A percentile compares a stretch with the other conserved stretches of the same genome.
phyloP scores from a whole-genome alignment of 2,329 filamentous ascomycete genomes.

The Fusarium coffeatum region DNA sequence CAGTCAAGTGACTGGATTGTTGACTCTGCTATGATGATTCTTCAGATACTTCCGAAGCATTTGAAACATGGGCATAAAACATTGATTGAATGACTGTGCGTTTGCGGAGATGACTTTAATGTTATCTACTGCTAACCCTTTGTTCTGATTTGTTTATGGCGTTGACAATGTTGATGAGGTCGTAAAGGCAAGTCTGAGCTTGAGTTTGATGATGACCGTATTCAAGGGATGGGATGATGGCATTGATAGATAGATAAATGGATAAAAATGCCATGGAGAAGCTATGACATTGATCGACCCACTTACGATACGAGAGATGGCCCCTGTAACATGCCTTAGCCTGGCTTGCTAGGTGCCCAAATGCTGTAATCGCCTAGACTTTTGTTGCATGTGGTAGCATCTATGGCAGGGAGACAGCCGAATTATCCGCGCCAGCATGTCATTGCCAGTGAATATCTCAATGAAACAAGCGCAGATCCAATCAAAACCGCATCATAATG shows the following conservation, averaged over 20 bases:
- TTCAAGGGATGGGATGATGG: constrained; percentile 15
- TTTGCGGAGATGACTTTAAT: constrained; percentile 54
- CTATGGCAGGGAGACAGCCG: constrained; percentile 16
- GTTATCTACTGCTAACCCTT: constrained; percentile 56
- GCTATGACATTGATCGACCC: neutral
- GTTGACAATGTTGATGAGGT: constrained; percentile 59
- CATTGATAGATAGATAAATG: constrained; percentile 11
- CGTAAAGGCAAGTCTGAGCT: constrained; percentile 76
- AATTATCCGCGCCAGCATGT: constrained; percentile 8
- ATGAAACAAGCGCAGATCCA: constrained; percentile 24
- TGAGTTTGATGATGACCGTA: neutral
- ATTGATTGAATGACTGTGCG: constrained; percentile 54
- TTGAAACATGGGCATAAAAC: constrained; percentile 41
- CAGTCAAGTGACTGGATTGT: constrained; percentile 34
- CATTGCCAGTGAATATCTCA: constrained; percentile 3
- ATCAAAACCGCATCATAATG: constrained; percentile 7
- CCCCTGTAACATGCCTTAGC: constrained; percentile 9
- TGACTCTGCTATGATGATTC: constrained; percentile 71
- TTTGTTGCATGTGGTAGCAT: constrained; percentile 34
- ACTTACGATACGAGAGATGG: constrained; percentile 1
- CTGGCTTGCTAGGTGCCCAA: neutral
- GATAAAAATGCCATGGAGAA: constrained; percentile 26
- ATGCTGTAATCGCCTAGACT: neutral
- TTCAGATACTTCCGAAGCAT: constrained; percentile 80
- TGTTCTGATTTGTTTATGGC: constrained; percentile 35